A percentile compares a stretch with the other conserved stretches of the same genome.
These are phyloP conservation scores for Rhododendron vialii DNA, from an alignment of 148 eudicot species.

Conservation along the genomic window DNA sequence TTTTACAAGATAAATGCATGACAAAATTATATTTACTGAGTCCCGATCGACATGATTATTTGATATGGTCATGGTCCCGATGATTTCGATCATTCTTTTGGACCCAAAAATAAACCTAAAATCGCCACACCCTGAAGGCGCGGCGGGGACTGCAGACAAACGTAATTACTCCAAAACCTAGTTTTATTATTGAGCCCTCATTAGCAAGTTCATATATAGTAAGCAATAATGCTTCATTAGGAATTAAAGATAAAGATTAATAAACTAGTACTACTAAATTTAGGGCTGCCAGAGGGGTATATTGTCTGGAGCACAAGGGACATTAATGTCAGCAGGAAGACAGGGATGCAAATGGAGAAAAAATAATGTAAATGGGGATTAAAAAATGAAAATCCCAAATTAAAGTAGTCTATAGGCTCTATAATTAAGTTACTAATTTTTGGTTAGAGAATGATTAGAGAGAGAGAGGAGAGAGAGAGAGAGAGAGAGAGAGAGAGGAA, in stretches of 20 bases:
- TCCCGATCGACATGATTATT: not conserved
- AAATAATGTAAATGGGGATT: not conserved
- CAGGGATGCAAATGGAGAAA: not conserved
- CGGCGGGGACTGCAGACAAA: no score
- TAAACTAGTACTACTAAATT: not conserved
- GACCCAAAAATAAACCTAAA: no score
- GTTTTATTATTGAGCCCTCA: not conserved
- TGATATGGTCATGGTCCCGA: not conserved
- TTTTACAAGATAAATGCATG: not conserved
- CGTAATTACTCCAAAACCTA: not conserved
- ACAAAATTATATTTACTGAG: not conserved
- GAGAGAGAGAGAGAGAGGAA: not conserved
- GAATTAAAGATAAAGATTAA: not conserved
- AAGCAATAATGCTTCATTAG: not conserved
- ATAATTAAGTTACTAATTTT: not conserved
- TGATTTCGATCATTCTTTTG: not conserved
- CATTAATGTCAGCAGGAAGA: not conserved
- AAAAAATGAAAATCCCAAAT: not conserved
- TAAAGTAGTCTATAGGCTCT: not conserved
- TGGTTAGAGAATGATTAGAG: not conserved
- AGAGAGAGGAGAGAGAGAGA: not conserved
- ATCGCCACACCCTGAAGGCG: not conserved
- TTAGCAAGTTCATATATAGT: not conserved
- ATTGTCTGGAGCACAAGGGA: not conserved
- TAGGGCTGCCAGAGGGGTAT: not conserved